Conservation (phyloP, 352 stramenopile species). For the Phytophthora uliginosa region DNA sequence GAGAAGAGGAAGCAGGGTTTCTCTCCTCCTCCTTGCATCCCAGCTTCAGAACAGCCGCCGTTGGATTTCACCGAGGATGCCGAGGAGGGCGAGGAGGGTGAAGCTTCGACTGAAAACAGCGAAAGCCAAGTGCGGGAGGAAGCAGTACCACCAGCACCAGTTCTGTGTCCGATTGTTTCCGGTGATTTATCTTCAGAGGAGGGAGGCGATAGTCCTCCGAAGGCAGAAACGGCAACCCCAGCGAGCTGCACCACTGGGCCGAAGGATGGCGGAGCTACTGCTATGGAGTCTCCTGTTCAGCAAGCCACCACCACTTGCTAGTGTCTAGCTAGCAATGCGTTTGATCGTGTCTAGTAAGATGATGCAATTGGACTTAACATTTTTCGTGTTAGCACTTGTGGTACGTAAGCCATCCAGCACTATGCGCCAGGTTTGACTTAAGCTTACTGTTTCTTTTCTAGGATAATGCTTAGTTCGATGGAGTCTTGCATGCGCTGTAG, state of each 20-base stretch:
- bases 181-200: slow-evolving; percentile 31
- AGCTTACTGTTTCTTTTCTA: slow-evolving; percentile 77
- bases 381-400: neutral
- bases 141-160: neutral
- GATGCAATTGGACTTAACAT: slow-evolving; percentile 18
- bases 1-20: slow-evolving; percentile 40
- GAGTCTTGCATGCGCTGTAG: slow-evolving; percentile 80
- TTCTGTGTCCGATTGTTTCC: slow-evolving; percentile 31
- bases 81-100: slow-evolving; percentile 12
- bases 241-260: slow-evolving; percentile 19
- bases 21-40: slow-evolving; percentile 34
- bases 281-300: slow-evolving; percentile 30
- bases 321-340: slow-evolving; percentile 27
- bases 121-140: neutral
- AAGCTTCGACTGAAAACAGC: neutral
- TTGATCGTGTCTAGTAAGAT: slow-evolving; percentile 35
- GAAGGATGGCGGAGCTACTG: slow-evolving; percentile 9
- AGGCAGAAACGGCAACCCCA: slow-evolving; percentile 4
- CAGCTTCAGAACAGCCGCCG: slow-evolving; percentile 35
- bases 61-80: slow-evolving; percentile 34
- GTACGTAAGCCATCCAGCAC: neutral
- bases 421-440: neutral
- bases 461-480: slow-evolving; percentile 88
- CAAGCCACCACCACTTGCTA: slow-evolving; percentile 34
- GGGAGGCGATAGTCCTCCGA: slow-evolving; percentile 13